Base-by-base conservation (phyloP, 2,329 filamentous ascomycete genomes). In the Paraphaeosphaeria minitans region DNA sequence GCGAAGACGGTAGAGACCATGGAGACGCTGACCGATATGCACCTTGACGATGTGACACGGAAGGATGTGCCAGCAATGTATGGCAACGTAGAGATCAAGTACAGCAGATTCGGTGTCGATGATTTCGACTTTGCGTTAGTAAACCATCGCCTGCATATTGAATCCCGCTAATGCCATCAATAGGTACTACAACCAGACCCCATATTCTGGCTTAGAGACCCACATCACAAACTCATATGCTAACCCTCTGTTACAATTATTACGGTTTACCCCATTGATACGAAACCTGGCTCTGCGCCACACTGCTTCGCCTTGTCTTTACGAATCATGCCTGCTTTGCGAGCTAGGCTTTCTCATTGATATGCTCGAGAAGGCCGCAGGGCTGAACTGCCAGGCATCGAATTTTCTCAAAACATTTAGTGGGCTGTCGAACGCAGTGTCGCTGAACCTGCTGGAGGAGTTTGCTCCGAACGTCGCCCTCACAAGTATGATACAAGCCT, bases 81-180 rank as follows among this genome's bases (percentile, higher is more conserved):
- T 76, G 89, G 91, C 64, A 93, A 93, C 69, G 91, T 97, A 12
- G 94, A 98, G 76, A 99, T 99, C 79, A 97, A 97, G 75, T 99
- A 98, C 81, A 97, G 94, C 82, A 96, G 93, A 74, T 99, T 97
- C 76, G 95, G 95, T 21, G 93, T 99, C n/a, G 94, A 98, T 70
- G 96, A 99, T 76, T 99, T 99, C 75, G 95, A 99, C 76, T 99
- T 99, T 78, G 90, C 90, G 88, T 92, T 80, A 69, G 87, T 78
- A 22, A 37, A 14, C 42, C 49, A 24, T 22, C 24, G 27, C 24
- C 43, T 45, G 14, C 10, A 21, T 12, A 33, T 19, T 2, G 55
- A 54, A 57, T 48, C 16, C 16, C 24, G 22, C 24, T 47, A 58
- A 71, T 45, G 67, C 55, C 73, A 57, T 19, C 22, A 9, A 13